Percentiles rank a stretch among this genome's conserved stretches.
Conservation (phyloP, 345 rosid species). For the Cardamine chenopodiifolia region DNA sequence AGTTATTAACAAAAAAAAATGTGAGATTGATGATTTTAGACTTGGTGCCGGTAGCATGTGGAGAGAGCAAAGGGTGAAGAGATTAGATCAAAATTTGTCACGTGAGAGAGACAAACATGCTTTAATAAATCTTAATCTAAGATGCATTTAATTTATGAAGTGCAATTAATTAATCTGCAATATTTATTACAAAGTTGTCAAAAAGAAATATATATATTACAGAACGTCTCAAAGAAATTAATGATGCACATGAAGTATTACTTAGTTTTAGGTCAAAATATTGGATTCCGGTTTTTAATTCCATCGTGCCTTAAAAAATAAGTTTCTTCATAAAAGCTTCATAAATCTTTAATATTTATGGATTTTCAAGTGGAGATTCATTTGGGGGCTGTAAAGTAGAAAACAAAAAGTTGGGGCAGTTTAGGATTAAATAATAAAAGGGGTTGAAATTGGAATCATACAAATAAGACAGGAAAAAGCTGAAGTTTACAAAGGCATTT, state of each 20-base stretch:
- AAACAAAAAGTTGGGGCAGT: slow-evolving; percentile 42
- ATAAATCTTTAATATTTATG: slow-evolving; percentile 1
- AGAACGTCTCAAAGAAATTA: slow-evolving; percentile 18
- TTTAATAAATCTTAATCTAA: slow-evolving; percentile 31
- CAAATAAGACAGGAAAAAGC: slow-evolving; percentile 41
- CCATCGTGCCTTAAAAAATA: slow-evolving; percentile 41
- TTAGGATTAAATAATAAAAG: slow-evolving; percentile 19
- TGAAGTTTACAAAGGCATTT: slow-evolving; percentile 44
- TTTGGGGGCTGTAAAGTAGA: neutral
- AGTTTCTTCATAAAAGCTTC: slow-evolving; percentile 14
- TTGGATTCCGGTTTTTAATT: slow-evolving; percentile 29
- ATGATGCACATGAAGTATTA: slow-evolving; percentile 34
- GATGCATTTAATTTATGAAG: slow-evolving; percentile 23
- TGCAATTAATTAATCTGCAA: neutral
- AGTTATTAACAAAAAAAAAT: neutral
- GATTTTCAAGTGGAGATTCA: slow-evolving; percentile 2
- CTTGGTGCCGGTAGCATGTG: slow-evolving; percentile 17
- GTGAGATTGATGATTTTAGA: slow-evolving; percentile 17
- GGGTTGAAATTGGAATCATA: slow-evolving; percentile 36
- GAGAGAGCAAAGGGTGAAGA: slow-evolving; percentile 11
- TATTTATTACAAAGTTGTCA: neutral
- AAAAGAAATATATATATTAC: neutral
- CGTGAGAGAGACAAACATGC: slow-evolving; percentile 42
- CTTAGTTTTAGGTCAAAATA: slow-evolving; percentile 1
- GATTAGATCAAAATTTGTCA: slow-evolving; percentile 33